Evolutionary conservation across 1,284 basidiomycete species (phyloP).

Genomic region (Leccinum pachyderme): DNA sequence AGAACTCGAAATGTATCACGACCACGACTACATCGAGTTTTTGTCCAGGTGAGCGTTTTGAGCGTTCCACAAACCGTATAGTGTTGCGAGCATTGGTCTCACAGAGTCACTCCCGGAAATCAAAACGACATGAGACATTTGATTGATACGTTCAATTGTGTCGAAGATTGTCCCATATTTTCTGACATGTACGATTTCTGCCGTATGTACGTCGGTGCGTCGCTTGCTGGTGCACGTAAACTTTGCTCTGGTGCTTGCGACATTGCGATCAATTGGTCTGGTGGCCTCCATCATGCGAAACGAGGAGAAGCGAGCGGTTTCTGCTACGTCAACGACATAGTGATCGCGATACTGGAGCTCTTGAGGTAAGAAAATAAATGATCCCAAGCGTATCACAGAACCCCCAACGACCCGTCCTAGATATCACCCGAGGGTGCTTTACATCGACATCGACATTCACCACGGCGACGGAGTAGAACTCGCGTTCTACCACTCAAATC

Average conservation of each 20-base stretch:
- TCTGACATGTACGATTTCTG: constrained; percentile 92
- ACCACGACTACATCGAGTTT: constrained; percentile 94
- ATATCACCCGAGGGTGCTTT: constrained; percentile 87
- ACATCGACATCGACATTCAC: constrained; percentile 97
- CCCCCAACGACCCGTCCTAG: constrained; percentile 39
- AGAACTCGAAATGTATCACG: constrained; percentile 91
- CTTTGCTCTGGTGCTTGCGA: constrained; percentile 86
- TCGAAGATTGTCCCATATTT: constrained; percentile 94
- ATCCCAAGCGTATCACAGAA: neutral
- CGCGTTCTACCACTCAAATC: constrained; percentile 96
- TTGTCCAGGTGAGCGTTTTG: constrained; percentile 66
- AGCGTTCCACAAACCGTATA: neutral
- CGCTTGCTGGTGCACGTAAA: constrained; percentile 87
- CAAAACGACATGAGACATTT: constrained; percentile 70
- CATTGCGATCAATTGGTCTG: constrained; percentile 97
- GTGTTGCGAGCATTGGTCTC: neutral
- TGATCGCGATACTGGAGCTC: constrained; percentile 89
- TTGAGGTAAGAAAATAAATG: constrained; percentile 57
- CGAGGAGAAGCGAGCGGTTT: constrained; percentile 95
- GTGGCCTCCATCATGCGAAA: constrained; percentile 94
- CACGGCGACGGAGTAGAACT: constrained; percentile 97
- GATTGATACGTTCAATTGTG: constrained; percentile 84
- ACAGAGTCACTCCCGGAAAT: constrained; percentile 80
- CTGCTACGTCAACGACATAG: constrained; percentile 96
- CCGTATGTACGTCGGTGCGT: constrained; percentile 88